Base-by-base conservation (phyloP, 2,329 filamentous ascomycete species). In the Ascochyta pisi region DNA sequence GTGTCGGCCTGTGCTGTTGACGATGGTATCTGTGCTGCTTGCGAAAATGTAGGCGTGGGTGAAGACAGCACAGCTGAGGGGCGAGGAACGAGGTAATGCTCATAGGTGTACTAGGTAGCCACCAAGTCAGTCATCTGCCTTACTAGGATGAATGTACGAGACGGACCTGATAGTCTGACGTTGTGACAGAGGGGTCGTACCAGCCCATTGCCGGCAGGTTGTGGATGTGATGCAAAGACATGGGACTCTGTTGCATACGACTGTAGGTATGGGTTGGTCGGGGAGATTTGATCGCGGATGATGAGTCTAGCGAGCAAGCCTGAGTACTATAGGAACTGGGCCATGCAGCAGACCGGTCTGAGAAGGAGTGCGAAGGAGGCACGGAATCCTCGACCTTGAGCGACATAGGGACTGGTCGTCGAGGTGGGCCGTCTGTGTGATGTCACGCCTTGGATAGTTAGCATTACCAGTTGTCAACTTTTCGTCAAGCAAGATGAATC, bases 351-450 rank as follows among this genome's bases (percentile, higher is more conserved):
- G 65, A 50, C 45, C 60, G 68, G 35, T 57, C 62, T 35, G 66
- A 63, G 61, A 70, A 67, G 34, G 71, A 66, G 65, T 73, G 70
- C 37, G 70, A 68, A 65, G 67, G 69, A 64, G 70, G 71, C 63
- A 70, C 67, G 61, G 70, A 58, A 67, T 63, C 61, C 65, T 74
- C 69, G 63, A 74, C 63, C 60, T 70, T 64, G 54, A 70, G 64
- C 57, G 72, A 69, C 73, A 76, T 76, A 55, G 56, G 44, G 16
- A 26, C 13, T 62, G 57, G 58, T 57, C 56, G 50, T 48, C 50
- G 46, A 34, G 60, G 54, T 41, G 53, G 43, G 45, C 53, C 49
- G 47, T 50, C 33, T 45, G 19, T 19, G 44, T 57, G 48, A 56
- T 64, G 60, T 55, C 64, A 61, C 54, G 57, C 58, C 58, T 57